These are phyloP conservation scores for Globisporangium solare DNA, from an alignment of 352 stramenopile species.

Conservation along the genomic window DNA sequence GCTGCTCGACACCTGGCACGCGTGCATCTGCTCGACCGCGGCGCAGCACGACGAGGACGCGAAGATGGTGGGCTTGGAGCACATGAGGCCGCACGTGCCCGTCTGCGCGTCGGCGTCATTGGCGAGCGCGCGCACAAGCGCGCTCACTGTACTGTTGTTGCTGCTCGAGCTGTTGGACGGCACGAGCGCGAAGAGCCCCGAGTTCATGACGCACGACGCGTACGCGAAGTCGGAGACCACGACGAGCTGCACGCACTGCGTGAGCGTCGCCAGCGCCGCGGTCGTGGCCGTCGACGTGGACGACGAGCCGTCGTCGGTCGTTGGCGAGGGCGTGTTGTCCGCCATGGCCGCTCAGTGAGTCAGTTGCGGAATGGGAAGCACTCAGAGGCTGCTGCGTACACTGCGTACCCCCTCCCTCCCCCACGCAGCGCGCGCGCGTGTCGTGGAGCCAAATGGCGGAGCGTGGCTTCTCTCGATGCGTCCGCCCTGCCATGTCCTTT, in stretches of 20 bases:
- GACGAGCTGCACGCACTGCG: slow-evolving; percentile 19
- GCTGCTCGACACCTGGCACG: slow-evolving; percentile 9
- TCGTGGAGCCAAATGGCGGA: too few species aligned
- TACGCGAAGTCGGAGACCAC: slow-evolving; percentile 21
- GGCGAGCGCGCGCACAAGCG: slow-evolving; percentile 9
- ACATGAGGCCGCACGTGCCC: slow-evolving; percentile 12
- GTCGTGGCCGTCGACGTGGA: neutral
- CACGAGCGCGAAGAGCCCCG: slow-evolving; percentile 22
- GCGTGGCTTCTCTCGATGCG: too few species aligned
- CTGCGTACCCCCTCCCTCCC: too few species aligned
- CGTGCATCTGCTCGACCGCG: slow-evolving; percentile 13
- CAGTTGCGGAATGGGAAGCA: too few species aligned
- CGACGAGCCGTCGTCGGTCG: neutral
- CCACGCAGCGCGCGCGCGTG: too few species aligned
- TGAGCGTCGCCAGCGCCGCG: slow-evolving; percentile 17
- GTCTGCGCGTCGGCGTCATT: slow-evolving; percentile 5
- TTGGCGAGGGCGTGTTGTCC: too few species aligned
- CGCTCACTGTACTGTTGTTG: neutral
- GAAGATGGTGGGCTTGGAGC: slow-evolving; percentile 9
- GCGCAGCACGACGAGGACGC: slow-evolving; percentile 4
- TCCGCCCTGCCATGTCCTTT: too few species aligned
- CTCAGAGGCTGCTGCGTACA: too few species aligned
- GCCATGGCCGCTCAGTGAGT: too few species aligned
- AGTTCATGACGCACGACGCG: slow-evolving; percentile 33
- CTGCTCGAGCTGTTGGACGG: neutral